Percentiles rank a stretch among this genome's conserved stretches.
Conservation (phyloP, 176 grass and related monocot species). For the Olyra latifolia region DNA sequence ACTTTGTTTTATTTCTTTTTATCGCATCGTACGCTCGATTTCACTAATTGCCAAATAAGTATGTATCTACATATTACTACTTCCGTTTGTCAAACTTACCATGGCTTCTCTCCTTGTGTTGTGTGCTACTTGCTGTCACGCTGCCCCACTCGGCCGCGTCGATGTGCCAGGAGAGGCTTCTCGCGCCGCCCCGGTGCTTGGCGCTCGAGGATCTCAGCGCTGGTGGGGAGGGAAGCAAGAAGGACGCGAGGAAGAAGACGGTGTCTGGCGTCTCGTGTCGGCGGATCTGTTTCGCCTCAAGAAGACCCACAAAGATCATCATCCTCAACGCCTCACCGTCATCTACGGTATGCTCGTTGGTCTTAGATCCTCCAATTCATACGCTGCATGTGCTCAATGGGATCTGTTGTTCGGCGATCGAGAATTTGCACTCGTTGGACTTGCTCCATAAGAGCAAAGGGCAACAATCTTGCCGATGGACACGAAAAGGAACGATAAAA, state of each 20-base stretch:
- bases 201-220: background rate
- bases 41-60: no score
- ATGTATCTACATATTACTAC: no score
- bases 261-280: constrained; percentile 46
- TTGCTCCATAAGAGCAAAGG: background rate
- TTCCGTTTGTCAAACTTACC: no score
- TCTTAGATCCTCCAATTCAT: background rate
- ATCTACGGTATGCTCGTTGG: constrained; percentile 65
- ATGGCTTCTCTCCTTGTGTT: constrained; percentile 6
- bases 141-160: constrained; percentile 8
- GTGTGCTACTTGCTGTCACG: constrained; percentile 27
- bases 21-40: no score
- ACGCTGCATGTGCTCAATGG: background rate
- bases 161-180: background rate
- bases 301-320: constrained; percentile 87
- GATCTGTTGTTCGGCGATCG: background rate
- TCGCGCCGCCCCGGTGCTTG: constrained; percentile 31
- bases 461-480: background rate
- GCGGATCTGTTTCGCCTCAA: constrained; percentile 89
- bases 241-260: constrained; percentile 18
- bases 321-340: constrained; percentile 90
- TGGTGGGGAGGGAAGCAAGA: background rate
- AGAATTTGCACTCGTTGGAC: background rate
- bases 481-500: background rate
- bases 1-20: no score